Base-by-base conservation (phyloP, 2,329 filamentous ascomycete species). In the Pestalotiopsis sp. region DNA sequence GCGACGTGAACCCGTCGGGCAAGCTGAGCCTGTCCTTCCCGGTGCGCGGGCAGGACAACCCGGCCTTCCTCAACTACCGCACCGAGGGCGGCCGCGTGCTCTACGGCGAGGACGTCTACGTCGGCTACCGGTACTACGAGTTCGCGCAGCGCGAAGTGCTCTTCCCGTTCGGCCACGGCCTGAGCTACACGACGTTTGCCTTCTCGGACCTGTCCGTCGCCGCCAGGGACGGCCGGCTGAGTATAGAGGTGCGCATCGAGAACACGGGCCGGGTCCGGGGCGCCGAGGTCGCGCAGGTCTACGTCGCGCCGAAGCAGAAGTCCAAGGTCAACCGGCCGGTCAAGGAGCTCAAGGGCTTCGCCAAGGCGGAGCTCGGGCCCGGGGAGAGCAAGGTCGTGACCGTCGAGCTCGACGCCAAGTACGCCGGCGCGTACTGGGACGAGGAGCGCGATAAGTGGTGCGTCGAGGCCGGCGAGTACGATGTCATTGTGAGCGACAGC, bases 91-190 rank as follows among this genome's bases (percentile, higher is more conserved):
- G 92, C 59, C 87, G 91, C 68, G 90, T 91, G 0, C 82, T 94
- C 1, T 96, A 95, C 76, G 92, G 92, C 61, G 93, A 96, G 79
- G 93, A 93, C 70, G 84, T 96, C 60, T 95, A 93, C 77, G 85
- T 95, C 49, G 93, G 93, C 3, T 96, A 96, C 81, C 86, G 92
- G 25, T 94, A 90, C 82, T 96, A 93, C 78, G 93, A 96, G 76
- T 90, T 88, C 74, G 85, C 87, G n/a, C 84, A 90, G 45, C 84
- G 89, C 4, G 83, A 85, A 0, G 88, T 91, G 0, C 85, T 92
- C 36, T 96, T 95, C 80, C 86, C 91, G 68, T 97, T 97, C 77
- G 93, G 93, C 13, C 90, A 94, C 75, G 93, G 93, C 2, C 84
- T 96, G 1, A 92, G 91, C 17, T 96, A 95, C 80, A 94, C 92